Conservation (phyloP, 108 stramenopile genomes). For the Conticribra guillardii region DNA sequence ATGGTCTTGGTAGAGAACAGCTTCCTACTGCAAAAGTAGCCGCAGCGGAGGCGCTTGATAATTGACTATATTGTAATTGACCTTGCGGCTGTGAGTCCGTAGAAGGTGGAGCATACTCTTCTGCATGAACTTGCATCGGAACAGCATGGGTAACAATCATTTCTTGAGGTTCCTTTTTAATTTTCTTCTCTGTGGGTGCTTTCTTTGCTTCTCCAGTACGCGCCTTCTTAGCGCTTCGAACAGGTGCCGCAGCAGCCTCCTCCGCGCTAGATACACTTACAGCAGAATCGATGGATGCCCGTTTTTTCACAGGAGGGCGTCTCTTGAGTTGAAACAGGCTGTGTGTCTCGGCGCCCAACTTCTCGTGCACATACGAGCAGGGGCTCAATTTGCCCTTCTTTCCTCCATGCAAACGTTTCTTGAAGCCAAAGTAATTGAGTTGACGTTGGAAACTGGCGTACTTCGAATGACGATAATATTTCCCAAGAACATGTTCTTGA, state of each 20-base stretch:
- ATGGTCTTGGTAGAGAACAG: too few relatives aligned
- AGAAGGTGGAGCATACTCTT: slow-evolving; percentile 3
- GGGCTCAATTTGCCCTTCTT: slow-evolving; percentile 57
- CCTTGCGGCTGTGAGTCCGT: neutral
- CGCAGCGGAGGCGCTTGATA: too few relatives aligned
- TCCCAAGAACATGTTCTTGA: slow-evolving; percentile 36
- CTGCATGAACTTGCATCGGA: slow-evolving; percentile 20
- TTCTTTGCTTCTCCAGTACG: slow-evolving; percentile 9
- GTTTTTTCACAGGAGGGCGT: slow-evolving; percentile 33
- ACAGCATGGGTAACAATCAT: neutral
- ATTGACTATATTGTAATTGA: neutral
- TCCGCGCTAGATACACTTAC: slow-evolving; percentile 11
- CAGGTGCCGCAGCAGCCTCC: neutral
- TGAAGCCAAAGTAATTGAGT: slow-evolving; percentile 55
- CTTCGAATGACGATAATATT: slow-evolving; percentile 54
- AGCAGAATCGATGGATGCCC: neutral
- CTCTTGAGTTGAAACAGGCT: slow-evolving; percentile 48
- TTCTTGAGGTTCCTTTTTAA: neutral
- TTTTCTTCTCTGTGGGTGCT: neutral
- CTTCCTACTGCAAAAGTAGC: too few relatives aligned
- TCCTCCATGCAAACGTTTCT: slow-evolving; percentile 43
- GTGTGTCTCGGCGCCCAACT: slow-evolving; percentile 26
- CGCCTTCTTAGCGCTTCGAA: slow-evolving; percentile 5
- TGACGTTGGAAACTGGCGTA: slow-evolving; percentile 52
- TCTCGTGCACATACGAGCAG: slow-evolving; percentile 55